A percentile compares a stretch with the other conserved stretches of the same genome.
Conservation (phyloP, 805 yeast species). For the Ogataea methanolica region DNA sequence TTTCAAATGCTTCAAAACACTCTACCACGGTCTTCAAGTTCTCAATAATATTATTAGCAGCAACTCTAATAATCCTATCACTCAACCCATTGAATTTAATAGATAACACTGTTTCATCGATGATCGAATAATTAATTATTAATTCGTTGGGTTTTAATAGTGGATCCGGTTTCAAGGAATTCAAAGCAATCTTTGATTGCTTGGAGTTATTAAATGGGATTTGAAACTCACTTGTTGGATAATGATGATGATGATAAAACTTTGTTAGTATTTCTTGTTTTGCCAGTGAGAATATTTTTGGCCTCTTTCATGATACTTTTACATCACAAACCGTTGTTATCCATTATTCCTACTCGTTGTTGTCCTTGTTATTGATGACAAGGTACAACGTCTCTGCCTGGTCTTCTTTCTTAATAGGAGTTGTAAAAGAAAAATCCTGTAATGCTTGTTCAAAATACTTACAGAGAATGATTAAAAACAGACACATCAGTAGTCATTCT, state of each 20-base stretch:
- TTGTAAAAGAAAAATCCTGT: no score
- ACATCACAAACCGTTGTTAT: no score
- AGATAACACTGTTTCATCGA: conserved; percentile 31
- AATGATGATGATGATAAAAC: background rate
- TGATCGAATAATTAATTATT: conserved; percentile 37
- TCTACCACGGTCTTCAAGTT: conserved; percentile 73
- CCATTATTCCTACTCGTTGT: no score
- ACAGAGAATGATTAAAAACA: no score
- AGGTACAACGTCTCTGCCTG: no score
- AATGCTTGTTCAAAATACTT: no score
- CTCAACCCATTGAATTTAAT: conserved; percentile 56
- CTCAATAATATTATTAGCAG: conserved; percentile 77
- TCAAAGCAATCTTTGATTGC: conserved; percentile 62
- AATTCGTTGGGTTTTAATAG: conserved; percentile 70
- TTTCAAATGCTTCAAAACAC: conserved; percentile 69
- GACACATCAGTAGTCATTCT: no score
- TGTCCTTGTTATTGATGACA: no score
- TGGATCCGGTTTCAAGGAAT: conserved; percentile 73
- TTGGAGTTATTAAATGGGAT: conserved; percentile 58
- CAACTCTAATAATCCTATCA: conserved; percentile 77
- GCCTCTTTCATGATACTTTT: no score
- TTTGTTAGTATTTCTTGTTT: background rate
- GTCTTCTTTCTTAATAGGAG: no score
- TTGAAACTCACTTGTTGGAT: conserved; percentile 32
- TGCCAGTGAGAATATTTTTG: no score